Evolutionary conservation across 441 rosid genomes (phyloP), one percentile per base, ranked within the genome.

Genomic region (Gossypium schwendimanii): DNA sequence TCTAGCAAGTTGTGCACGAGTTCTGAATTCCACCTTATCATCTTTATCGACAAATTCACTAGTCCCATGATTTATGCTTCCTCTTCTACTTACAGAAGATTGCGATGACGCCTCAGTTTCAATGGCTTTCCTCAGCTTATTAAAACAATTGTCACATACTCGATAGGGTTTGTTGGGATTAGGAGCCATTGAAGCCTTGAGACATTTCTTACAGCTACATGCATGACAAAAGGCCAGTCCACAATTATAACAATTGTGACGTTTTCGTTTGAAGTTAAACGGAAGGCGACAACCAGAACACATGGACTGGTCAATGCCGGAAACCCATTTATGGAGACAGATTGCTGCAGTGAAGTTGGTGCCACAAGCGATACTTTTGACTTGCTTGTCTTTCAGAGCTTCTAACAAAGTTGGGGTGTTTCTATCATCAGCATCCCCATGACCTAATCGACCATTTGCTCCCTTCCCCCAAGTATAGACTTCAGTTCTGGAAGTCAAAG

Each of bases 391-490:
- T 83, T 87, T 94, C 76, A 91, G 81, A 36, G 96, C 91, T 83
- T 91, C 99, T 14, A 92, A 92, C 75, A 94, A 50, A 26, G 91
- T 76, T n/a, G 99, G 98, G 63, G 85, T 83, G 78, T 87, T 92
- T 79, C 90, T 84, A 81, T 94, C 99, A 85, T 91, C 94, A 33
- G 82, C 82, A 82, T 94, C 93, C 59, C 98, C 96, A 77, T 92
- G 98, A 71, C 99, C 99, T 59, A 94, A 82, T 76, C 98, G 86
- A 77, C 99, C 99, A 81, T 94, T 94, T 76, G 98, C 89, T 74
- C 98, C 99, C 82, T 92, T 94, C 59, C 98, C 98, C 99, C 99
- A 94, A 11, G 96, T 91, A 78, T 88, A 94, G 71, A 94, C 97
- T 83, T 94, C 97, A n/a, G 94, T 90, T 81, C 84, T 91, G 39